Evolutionary conservation across 768 basidiomycete genomes (phyloP), one percentile per base, ranked within the genome.

Genomic region (Harrya chromipes): DNA sequence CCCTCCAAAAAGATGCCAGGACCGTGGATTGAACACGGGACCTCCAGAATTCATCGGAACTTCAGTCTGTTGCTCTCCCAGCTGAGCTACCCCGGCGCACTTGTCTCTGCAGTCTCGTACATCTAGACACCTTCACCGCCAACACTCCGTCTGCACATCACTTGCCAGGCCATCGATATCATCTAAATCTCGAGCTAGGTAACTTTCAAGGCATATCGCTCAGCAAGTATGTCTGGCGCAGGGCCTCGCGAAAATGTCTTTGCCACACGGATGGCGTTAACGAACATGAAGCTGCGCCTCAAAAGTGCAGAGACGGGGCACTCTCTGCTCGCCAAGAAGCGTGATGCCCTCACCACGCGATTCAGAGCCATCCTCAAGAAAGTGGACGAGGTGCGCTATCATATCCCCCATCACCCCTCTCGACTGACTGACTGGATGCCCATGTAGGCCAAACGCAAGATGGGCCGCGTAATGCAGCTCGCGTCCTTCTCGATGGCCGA

Each of bases 401-500:
- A 13, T 36, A 36, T 26, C 38, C 1, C 23, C 8, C 11, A 33
- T 27, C 27, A 16, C 17, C n/a, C 23, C n/a, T 44, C 14, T 26
- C 24, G 50, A 46, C 34, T 56, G 35, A 58, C 65, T 40, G 68
- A 57, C 12, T 29, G 50, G 55, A 47, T 58, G 47, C 17, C 50
- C 16, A 16, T 16, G 33, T 7, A 98, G 94, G 95, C 97, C 10
- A 99, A 99, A 70, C 83, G 94, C 51, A 94, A 97, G 74, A 99
- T 98, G 97, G 97, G 97, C 26, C 80, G 90, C 51, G 94, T 98
- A 21, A 97, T 99, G 85, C 97, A 99, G 69, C 79, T 98, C 43
- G 97, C 97, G 21, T 98, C 97, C 36, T 97, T 99, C 78, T 97
- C 94, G 37, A 87, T 98, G 74, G 97, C 97, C 0, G 95, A 98